Evolutionary conservation across 306 rosid genomes (phyloP), one percentile per base, ranked within the genome.

Genomic region (Dryas octopetala): DNA sequence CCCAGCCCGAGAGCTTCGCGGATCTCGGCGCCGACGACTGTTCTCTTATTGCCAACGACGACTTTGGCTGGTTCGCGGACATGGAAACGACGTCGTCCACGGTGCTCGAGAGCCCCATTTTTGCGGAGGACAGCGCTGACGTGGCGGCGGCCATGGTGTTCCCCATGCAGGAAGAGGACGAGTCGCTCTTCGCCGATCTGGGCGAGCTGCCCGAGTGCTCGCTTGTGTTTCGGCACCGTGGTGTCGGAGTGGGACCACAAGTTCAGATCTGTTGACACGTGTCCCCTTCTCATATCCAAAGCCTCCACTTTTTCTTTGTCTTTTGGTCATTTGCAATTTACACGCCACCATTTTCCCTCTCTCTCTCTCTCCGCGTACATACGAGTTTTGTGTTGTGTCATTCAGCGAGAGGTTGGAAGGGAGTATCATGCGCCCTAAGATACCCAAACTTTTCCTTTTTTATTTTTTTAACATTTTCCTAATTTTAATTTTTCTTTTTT

Each of bases 171-270:
- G 97, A 87, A 62, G 97, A 95, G 83, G 99, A 95, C 49, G 99
- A 90, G 68, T 85, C 86, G 14, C 85, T 95, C 0, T 95, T 86
- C 45, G 99, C 97, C 4, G 99, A 95, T 65, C 92, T 95, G 4
- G 99, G 90, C 0, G 99, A 95, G 86, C 67, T 95, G 73, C 99
- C 99, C 66, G 99, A 92, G 83, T 91, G 93, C 70, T 86, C 95
- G 0, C 28, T 85, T 0, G 97, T 93, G 45, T 91, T 93, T 81
- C 86, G 80, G 58, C 90, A 40, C 84, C 88, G 70, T 5, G 88
- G 83, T 43, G 86, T 75, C 74, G 91, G 86, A 83, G 88, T 78
- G 86, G 93, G 89, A 85, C 93, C 91, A 78, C 83, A 59, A 62
- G 68, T 70, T 55, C 85, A 84, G 75, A 81, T 64, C 72, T 73